Base-by-base conservation (phyloP, 75 land plant genomes). In the Larix kaempferi region DNA sequence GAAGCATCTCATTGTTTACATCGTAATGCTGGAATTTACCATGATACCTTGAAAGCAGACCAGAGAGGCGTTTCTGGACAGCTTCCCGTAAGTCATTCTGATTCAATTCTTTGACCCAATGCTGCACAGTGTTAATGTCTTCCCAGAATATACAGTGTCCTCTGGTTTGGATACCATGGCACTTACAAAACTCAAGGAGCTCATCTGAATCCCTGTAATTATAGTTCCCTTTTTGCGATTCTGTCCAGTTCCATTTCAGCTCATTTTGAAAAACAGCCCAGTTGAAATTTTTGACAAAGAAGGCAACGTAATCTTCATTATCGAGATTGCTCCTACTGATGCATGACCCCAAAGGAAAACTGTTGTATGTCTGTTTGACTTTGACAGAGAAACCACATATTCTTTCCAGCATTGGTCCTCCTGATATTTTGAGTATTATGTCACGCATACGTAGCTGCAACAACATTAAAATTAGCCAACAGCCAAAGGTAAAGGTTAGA, bases 61-160 rank as follows among this genome's bases (percentile, higher is more conserved):
- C 82, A 25, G 79, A 78, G 1, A 91, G 79, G 33, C 92, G 98
- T 75, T 81, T 86, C 66, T 97, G 92, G 52, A 97, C 90, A 61
- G 93, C 93, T 71, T 79, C 71, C 78, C 33, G 75, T 25, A 96
- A 78, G 49, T 92, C 93, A 74, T 37, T 67, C 29, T 81, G 71
- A 79, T 72, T 86, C 29, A 96, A 79, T 1, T 82, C 58, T 41
- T 77, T 81, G 19, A 96, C 75, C 96, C 99, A 93, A 22, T 80
- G 71, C 62, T 91, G 96, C 17, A 90, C 89, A 23, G 81, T 66
- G 61, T 27, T 25, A 21, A 88, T 81, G 23, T 83, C 90, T 83
- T 94, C 99, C 99, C 99, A 97, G 78, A 97, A 97, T 39, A 97
- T 92, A 82, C 99, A 97, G 59, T 97, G 99, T 56, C 99, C 99